Conservation (phyloP, 2,329 filamentous ascomycete species). For the Aspergillus oerlinghausenensis region DNA sequence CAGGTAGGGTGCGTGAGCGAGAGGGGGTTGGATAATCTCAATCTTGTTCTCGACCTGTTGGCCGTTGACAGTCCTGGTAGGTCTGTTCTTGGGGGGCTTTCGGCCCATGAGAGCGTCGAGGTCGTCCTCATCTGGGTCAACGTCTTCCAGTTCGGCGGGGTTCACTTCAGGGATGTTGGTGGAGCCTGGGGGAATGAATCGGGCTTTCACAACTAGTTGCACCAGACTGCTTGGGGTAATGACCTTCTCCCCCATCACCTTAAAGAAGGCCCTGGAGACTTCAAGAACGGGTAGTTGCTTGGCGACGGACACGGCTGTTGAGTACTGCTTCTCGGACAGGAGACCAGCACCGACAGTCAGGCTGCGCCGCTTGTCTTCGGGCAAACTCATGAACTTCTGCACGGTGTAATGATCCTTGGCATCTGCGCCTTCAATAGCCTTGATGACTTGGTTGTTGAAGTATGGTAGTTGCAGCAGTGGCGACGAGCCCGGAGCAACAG, state of each 20-base stretch:
- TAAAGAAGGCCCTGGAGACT: conserved; percentile 94
- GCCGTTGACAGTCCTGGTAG: conserved; percentile 54
- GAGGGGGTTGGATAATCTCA: conserved; percentile 66
- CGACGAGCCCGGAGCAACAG: conserved; percentile 74
- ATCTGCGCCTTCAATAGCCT: conserved; percentile 49
- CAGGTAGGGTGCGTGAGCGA: conserved; percentile 88
- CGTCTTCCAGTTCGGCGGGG: conserved; percentile 77
- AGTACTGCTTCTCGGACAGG: conserved; percentile 71
- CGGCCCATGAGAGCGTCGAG: conserved; percentile 77
- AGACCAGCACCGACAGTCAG: conserved; percentile 66
- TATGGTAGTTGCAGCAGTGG: conserved; percentile 89
- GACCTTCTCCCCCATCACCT: conserved; percentile 89
- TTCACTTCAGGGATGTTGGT: conserved; percentile 69
- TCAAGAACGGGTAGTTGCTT: conserved; percentile 78
- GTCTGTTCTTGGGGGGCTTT: conserved; percentile 59
- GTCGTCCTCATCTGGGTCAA: conserved; percentile 90
- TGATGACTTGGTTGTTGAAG: conserved; percentile 62
- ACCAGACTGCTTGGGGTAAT: conserved; percentile 91
- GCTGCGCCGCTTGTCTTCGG: conserved; percentile 67
- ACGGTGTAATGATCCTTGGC: conserved; percentile 71
- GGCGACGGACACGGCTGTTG: conserved; percentile 69
- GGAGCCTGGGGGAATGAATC: conserved; percentile 83
- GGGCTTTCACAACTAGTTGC: conserved; percentile 89
- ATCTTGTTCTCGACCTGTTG: conserved; percentile 55
- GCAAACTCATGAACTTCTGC: conserved; percentile 82